Base-by-base conservation (phyloP, 768 basidiomycete genomes). In the Termitomyces sp. region DNA sequence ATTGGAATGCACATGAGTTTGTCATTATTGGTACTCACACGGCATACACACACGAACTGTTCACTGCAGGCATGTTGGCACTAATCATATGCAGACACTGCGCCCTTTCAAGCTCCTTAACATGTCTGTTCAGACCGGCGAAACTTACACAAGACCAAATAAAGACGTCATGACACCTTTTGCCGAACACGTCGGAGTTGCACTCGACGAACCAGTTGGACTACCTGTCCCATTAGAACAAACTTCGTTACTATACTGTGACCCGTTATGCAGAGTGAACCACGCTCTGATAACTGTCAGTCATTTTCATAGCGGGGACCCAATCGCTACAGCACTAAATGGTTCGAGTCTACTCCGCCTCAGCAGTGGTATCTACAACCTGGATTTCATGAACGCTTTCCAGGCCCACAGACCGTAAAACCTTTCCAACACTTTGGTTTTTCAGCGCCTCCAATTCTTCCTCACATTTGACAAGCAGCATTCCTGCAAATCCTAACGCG, bases 401-500 rank as follows among this genome's bases (percentile, higher is more conserved):
- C 63, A 88, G 70, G 26, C 79, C 89, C 9, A 92, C 88, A 20
- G 73, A 79, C 50, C 75, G 71, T 61, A 94, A 67, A 35, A 94
- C 86, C 57, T 76, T 83, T 8, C 77, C 75, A 28, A 90, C 73
- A 1, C 84, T 81, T 69, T 87, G 85, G 58, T 73, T 70, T 69
- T 82, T 82, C 43, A 97, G 79, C 2, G 78, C 81, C 56, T 85
- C 82, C 51, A 92, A 69, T 72, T 95, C 92, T 20, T 78, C 78
- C 54, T 88, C 83, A 61, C 88, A 92, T 75, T 89, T 92, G 26
- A 91, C 92, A 55, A 97, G 81, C 60, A 97, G 64, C 86, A 92
- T 84, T 1, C 95, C 95, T 7, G 92, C 90, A 68, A 88, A 97
- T 14, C 92, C 95, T 49, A 97, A 78, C 46, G 95, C 81, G 70